Evolutionary conservation across 1,139 yeast species (phyloP), one percentile per base, ranked within the genome.

Genomic region (Scheffersomyces lignicola): DNA sequence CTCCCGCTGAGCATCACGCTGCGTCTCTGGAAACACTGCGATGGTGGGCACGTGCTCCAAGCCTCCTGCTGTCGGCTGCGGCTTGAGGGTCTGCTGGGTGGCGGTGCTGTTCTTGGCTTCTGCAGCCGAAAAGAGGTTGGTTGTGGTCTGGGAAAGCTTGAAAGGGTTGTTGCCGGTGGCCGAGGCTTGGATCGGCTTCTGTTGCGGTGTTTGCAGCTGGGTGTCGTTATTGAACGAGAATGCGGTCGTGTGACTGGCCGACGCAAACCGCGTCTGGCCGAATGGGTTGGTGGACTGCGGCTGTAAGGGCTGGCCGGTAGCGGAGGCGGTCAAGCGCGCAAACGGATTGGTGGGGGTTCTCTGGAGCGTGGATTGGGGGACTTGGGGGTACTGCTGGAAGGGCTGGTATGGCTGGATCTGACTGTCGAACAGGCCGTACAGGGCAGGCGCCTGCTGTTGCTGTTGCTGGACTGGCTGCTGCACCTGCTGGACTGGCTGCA

Each of bases 1-100:
- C 35, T 70, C 68, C 34, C 58, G 58, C 33, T 58, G 63, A 18
- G 60, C 64, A 28, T 65, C 69, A 38, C 55, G 60, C 48, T 73
- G 78, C 7, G 86, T 80, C 44, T 78, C 77, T 0, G 86, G 86
- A 48, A 81, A 81, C 1, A 80, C 83, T 3, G 87, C 73, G 3
- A 76, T 56, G 0, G 87, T 80, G 3, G 81, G 81, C 26, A 80
- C 47, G 36, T 64, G 63, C 51, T 81, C 88, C 39, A 78, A 66
- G 0, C 88, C 88, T 4, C 87, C 88, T 14, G 85, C 83, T 2
- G 87, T 80, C 3, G 75, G 68, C 47, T 77, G 83, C 9, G 69
- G 63, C 40, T 63, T 60, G 34, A 76, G 41, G 12, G 55, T 58
- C 26, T 47, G 58, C 15, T 44, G 51, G 36, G 41, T 52, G 12